Conservation (phyloP, 2,329 filamentous ascomycete genomes). For the Trichoderma asperellum region DNA sequence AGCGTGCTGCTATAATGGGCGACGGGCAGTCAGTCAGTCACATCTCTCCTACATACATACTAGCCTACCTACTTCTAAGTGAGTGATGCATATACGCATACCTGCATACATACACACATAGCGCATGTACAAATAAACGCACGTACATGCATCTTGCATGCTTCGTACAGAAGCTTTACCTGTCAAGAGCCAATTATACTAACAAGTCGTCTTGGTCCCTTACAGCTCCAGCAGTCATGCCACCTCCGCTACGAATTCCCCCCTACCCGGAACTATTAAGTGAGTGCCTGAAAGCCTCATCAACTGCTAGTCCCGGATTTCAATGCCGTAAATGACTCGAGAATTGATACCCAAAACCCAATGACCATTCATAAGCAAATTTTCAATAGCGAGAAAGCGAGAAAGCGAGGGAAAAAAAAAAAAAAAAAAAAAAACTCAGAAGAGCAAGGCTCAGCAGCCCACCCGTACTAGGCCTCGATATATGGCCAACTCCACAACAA, state of each 20-base stretch:
- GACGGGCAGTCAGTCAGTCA: slow-evolving; percentile 11
- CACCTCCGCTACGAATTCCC: slow-evolving; percentile 11
- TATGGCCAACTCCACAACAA: slow-evolving; percentile 27
- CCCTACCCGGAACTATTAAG: slow-evolving; percentile 17
- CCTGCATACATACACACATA: slow-evolving; percentile 20
- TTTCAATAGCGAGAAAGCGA: background rate
- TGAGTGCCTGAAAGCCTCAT: slow-evolving; percentile 5
- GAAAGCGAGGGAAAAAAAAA: no score
- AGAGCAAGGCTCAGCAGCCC: slow-evolving; percentile 10
- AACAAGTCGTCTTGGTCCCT: slow-evolving; percentile 18
- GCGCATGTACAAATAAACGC: slow-evolving; percentile 16
- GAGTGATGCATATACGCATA: slow-evolving; percentile 20
- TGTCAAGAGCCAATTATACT: slow-evolving; percentile 12
- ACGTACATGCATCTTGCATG: slow-evolving; percentile 24
- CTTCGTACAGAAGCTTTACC: slow-evolving; percentile 21
- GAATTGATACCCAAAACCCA: slow-evolving; percentile 26
- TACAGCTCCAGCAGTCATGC: slow-evolving; percentile 16
- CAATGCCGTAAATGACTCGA: slow-evolving; percentile 15
- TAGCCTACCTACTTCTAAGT: background rate
- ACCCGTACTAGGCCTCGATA: slow-evolving; percentile 29
- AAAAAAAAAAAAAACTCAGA: slow-evolving; percentile 1
- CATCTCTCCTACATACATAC: slow-evolving; percentile 12
- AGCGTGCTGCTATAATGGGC: background rate
- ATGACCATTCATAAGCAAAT: slow-evolving; percentile 8
- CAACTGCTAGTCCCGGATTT: background rate